Evolutionary conservation across 2,329 filamentous ascomycete species (phyloP), one percentile per base, ranked within the genome.

Genomic region (Colletotrichum chlorophyti): DNA sequence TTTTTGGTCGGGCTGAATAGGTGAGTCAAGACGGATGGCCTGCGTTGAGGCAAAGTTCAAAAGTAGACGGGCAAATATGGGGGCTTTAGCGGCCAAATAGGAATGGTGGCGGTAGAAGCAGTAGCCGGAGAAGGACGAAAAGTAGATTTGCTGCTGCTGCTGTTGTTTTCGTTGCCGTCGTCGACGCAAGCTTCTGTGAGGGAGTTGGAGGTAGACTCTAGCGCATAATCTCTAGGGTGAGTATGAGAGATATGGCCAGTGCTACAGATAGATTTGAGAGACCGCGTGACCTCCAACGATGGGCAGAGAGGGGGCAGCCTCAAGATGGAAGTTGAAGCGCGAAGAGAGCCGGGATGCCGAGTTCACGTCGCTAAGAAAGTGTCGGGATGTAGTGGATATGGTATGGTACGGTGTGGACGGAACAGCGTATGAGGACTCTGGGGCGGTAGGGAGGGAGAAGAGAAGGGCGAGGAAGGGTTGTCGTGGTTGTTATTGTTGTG

Each of bases 181-280:
- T 19, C 35, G 23, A 17, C n/a, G 17, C 24, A 17, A 5, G 26
- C 24, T 7, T 31, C 47, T 53, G 45, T 21, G 31, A 31, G 53
- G n/a, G 50, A 54, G 31, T n/a, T n/a, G 21, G 27, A 27, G 42
- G n/a, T 29, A 48, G 50, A 34, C 34, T 58, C 42, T 59, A 59
- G 42, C 55, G 51, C 55, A 59, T 54, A 49, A 59, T 43, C 31
- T 59, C 51, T 49, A 23, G 57, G 32, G 32, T 19, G 42, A 15
- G 42, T 48, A 43, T 43, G 55, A 40, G 43, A 55, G 55, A 59
- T 43, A 45, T 19, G 51, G 37, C 55, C 43, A 49, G 32, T 60
- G 57, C 57, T 45, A 57, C 51, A 60, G 57, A 60, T 60, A 60
- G 57, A 60, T 60, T 57, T 38, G 21, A 50, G 51, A 32, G 57